phyloP scores from a whole-genome alignment of 1,284 basidiomycete species.

The Tilletiaria anomala region DNA sequence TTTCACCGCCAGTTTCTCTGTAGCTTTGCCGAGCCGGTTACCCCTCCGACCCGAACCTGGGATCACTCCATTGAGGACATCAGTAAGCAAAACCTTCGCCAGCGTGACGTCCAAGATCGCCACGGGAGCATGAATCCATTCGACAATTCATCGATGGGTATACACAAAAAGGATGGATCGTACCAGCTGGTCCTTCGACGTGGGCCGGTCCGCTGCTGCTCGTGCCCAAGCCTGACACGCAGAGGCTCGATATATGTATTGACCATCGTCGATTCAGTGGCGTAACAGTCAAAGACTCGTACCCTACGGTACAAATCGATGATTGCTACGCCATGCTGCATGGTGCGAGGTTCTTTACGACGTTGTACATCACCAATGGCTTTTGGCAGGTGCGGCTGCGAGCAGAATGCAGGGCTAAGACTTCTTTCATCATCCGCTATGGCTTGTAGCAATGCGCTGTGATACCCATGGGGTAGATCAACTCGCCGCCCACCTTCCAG shows the following conservation, averaged over 20 bases:
- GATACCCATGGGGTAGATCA: conserved; percentile 1
- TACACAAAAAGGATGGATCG: not conserved
- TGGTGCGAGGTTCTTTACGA: not conserved
- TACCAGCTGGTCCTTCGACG: not conserved
- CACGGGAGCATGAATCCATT: not conserved
- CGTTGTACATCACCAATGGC: not conserved
- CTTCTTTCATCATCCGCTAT: conserved; percentile 1
- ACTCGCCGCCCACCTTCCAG: conserved; percentile 2
- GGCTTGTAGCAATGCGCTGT: not conserved
- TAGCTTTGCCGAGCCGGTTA: no score
- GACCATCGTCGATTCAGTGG: not conserved
- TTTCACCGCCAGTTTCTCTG: no score
- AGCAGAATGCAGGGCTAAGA: not conserved
- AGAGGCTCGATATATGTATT: not conserved
- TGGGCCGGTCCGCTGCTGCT: not conserved
- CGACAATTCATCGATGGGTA: not conserved
- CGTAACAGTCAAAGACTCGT: not conserved
- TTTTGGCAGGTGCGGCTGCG: not conserved
- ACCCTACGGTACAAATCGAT: conserved; percentile 1
- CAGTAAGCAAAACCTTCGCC: not conserved
- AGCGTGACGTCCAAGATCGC: not conserved
- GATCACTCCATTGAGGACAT: not conserved
- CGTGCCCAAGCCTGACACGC: not conserved
- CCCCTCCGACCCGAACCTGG: not conserved
- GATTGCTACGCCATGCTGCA: not conserved